A percentile compares a stretch with the other conserved stretches of the same genome.
phyloP scores from a whole-genome alignment of 345 rosid genomes.

The Euphorbia pulcherrima region DNA sequence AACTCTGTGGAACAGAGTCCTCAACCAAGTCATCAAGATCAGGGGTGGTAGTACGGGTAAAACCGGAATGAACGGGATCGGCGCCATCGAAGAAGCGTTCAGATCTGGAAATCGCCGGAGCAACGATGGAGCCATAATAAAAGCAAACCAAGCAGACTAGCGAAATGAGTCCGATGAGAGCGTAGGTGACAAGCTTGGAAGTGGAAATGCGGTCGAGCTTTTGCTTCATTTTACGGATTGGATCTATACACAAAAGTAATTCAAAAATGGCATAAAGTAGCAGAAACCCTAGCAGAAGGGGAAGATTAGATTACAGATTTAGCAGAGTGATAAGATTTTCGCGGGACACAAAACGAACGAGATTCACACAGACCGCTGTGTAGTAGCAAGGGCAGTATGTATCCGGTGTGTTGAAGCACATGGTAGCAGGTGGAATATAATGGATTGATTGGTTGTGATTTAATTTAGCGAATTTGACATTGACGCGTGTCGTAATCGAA shows the following conservation, averaged over 20 bases:
- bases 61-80: conserved; percentile 37
- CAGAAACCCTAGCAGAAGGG: background rate
- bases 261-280: background rate
- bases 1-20: conserved; percentile 47
- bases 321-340: background rate
- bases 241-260: background rate
- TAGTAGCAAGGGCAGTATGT: background rate
- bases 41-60: conserved; percentile 12
- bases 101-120: conserved; percentile 62
- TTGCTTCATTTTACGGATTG: conserved; percentile 44
- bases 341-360: background rate
- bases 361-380: background rate
- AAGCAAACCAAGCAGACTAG: conserved; percentile 65
- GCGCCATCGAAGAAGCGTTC: conserved; percentile 41
- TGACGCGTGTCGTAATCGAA: background rate
- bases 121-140: conserved; percentile 68
- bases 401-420: background rate
- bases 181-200: conserved; percentile 48
- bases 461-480: background rate
- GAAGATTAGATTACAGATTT: background rate
- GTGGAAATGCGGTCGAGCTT: conserved; percentile 44
- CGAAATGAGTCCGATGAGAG: conserved; percentile 51
- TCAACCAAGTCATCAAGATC: conserved; percentile 34
- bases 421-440: background rate
- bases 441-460: background rate